phyloP scores from a whole-genome alignment of 2,329 filamentous ascomycete species.

The Tolypocladium album region DNA sequence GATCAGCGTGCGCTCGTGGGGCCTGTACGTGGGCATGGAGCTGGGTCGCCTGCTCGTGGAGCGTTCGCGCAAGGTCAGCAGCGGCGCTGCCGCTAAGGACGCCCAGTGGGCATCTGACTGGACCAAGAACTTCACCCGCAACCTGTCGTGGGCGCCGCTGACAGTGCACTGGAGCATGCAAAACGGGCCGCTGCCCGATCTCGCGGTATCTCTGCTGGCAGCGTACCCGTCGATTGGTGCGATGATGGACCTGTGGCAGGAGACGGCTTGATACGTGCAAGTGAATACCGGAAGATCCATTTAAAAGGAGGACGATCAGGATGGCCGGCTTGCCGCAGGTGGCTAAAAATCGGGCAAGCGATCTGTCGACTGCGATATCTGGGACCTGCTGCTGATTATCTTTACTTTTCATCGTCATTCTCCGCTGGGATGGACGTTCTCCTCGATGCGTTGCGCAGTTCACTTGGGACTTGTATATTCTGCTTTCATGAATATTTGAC shows the following conservation, averaged over 20 bases:
- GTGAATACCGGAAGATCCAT: neutral
- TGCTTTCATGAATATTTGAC: neutral
- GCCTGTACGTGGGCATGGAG: constrained; percentile 66
- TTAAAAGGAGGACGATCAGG: neutral
- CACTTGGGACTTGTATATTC: neutral
- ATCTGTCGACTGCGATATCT: neutral
- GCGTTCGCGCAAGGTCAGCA: constrained; percentile 26
- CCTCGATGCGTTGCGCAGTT: neutral
- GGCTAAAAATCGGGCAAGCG: neutral
- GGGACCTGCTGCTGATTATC: neutral
- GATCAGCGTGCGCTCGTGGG: constrained; percentile 75
- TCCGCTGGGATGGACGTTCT: neutral
- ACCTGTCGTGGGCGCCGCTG: constrained; percentile 68
- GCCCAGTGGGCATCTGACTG: constrained; percentile 38
- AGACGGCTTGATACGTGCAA: constrained; percentile 17
- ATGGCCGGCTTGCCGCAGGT: neutral
- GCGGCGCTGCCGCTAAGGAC: constrained; percentile 19
- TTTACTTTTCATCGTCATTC: neutral
- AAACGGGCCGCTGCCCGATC: constrained; percentile 39
- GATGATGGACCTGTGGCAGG: constrained; percentile 34
- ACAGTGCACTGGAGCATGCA: constrained; percentile 76
- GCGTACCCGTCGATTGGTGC: constrained; percentile 32
- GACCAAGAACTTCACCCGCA: constrained; percentile 58
- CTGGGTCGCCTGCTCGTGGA: constrained; percentile 51
- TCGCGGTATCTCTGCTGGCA: constrained; percentile 29